Evolutionary conservation across 2,329 filamentous ascomycete genomes (phyloP).

Genomic region (Cladosporium phlei): DNA sequence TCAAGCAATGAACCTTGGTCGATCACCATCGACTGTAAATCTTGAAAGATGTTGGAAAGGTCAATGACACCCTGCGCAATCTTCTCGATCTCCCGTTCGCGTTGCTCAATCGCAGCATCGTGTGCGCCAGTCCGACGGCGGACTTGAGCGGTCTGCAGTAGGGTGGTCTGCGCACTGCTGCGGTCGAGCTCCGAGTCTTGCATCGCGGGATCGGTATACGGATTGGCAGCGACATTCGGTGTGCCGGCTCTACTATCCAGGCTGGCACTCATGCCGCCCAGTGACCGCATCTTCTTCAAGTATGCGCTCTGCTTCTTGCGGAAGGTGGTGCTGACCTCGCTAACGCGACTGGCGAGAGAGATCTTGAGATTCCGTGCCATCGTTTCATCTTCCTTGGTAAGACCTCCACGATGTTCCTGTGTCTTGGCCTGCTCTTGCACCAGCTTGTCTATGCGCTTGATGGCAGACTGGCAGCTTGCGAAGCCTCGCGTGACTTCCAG

Average conservation of each 20-base stretch:
- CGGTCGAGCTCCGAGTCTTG: conserved; percentile 92
- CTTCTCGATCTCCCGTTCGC: conserved; percentile 94
- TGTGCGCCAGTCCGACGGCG: conserved; percentile 63
- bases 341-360: conserved; percentile 22
- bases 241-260: conserved; percentile 45
- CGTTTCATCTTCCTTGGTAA: conserved; percentile 79
- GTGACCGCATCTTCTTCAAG: conserved; percentile 57
- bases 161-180: conserved; percentile 81
- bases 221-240: conserved; percentile 43
- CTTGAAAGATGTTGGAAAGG: conserved; percentile 91
- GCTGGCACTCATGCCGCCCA: conserved; percentile 47
- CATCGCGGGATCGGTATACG: conserved; percentile 79
- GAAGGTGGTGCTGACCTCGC: conserved; percentile 66
- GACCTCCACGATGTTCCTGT: conserved; percentile 56
- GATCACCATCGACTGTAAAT: conserved; percentile 82
- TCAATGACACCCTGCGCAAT: conserved; percentile 98
- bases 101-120: conserved; percentile 80
- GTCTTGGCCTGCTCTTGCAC: conserved; percentile 61
- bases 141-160: conserved; percentile 64
- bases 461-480: conserved; percentile 82
- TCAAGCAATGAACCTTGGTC: conserved; percentile 50
- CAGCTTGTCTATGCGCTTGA: conserved; percentile 83
- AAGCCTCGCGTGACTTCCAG: conserved; percentile 86
- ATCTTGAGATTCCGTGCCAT: conserved; percentile 95
- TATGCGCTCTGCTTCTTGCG: conserved; percentile 97